Evolutionary conservation across 371 early-diverging fungal species (phyloP), one percentile per base, ranked within the genome.

Genomic region (Phascolomyces articulosus): DNA sequence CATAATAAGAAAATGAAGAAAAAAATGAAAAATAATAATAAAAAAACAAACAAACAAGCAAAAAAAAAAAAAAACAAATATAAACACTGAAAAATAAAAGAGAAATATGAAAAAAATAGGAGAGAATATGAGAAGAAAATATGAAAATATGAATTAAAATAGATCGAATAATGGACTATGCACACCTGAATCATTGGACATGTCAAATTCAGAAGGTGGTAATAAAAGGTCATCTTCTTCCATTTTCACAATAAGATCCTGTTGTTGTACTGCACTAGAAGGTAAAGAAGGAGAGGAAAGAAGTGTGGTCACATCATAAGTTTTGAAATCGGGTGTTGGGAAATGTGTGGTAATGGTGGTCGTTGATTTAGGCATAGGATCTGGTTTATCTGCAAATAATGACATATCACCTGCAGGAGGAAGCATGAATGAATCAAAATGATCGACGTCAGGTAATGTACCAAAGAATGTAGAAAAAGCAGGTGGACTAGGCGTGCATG

Each of bases 371-470:
- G 56, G 38, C 56, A 38, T 34, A 60, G 61, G 29, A 40, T 29
- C 40, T 21, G 31, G 16, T n/a, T 21, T 47, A 29, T 57, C 56
- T 20, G 58, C 47, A 41, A 62, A 58, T 6, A 53, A 48, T 18
- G 59, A 63, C 54, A 63, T 70, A 31, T 75, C 76, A 11, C 48
- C 62, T 34, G 64, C 59, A 28, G 78, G 70, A n/a, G 77, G 77
- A 41, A 77, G 68, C 63, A 71, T 77, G 56, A 77, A 77, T 26
- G 73, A 67, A 51, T 77, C 80, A 64, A 71, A 74, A 20, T 73
- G 63, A 40, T 65, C 65, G 63, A 55, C 55, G 21, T 63, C 63
- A 3, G 60, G 60, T 3, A 47, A 23, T 24, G 65, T 27, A 21
- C 65, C 62, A 63, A 67, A 67, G 55, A 75, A 72, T 26, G 51